phyloP scores from a whole-genome alignment of 164 flowering plant species.

The Taxillus chinensis region DNA sequence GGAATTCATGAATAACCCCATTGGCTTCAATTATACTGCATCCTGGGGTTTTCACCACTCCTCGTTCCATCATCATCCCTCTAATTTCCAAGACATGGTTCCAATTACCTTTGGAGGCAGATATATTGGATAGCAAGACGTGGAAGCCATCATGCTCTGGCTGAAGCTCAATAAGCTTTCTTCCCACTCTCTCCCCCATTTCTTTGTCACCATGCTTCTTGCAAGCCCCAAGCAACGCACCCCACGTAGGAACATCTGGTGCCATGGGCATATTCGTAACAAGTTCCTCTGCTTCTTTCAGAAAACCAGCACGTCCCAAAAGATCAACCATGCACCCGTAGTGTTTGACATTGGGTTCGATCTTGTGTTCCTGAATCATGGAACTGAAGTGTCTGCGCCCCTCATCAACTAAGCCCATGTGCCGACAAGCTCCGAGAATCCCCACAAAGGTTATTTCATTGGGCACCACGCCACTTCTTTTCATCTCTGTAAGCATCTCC shows the following conservation, averaged over 20 bases:
- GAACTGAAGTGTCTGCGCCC: constrained; percentile 28
- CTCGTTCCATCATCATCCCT: constrained; percentile 24
- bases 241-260: constrained; percentile 43
- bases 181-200: constrained; percentile 31
- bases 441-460: constrained; percentile 46
- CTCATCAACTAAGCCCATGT: constrained; percentile 36
- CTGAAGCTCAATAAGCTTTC: constrained; percentile 31
- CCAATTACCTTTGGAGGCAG: constrained; percentile 37
- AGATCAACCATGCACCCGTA: constrained; percentile 50
- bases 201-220: constrained; percentile 24
- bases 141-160: constrained; percentile 41
- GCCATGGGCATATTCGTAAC: constrained; percentile 29
- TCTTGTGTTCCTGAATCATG: constrained; percentile 25
- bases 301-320: constrained; percentile 38
- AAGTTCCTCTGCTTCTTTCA: constrained; percentile 37
- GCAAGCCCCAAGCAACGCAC: constrained; percentile 44
- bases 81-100: constrained; percentile 25
- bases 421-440: constrained; percentile 38
- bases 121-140: constrained; percentile 35
- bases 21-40: constrained; percentile 35
- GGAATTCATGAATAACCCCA: constrained; percentile 30
- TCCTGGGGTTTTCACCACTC: constrained; percentile 34
- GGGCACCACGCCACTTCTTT: constrained; percentile 20
- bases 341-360: constrained; percentile 39
- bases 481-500: constrained; percentile 26